A percentile compares a stretch with the other conserved stretches of the same genome.
Evolutionary conservation across 805 yeast species (phyloP).

Genomic region (Blastobotrys americana): DNA sequence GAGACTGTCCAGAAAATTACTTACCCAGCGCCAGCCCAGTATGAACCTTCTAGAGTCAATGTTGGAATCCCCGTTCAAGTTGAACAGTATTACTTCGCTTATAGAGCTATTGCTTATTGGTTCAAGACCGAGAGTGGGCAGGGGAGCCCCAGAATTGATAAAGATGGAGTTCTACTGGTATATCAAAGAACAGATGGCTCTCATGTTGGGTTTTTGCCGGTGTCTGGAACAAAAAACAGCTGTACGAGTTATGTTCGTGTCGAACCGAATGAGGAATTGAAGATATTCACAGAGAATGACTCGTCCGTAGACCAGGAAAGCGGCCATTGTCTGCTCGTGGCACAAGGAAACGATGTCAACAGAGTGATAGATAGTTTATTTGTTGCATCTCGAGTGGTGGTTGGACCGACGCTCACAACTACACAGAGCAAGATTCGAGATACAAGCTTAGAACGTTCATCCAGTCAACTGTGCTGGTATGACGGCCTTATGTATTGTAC

Average conservation of each 20-base stretch:
- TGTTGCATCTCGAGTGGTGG: slow-evolving; percentile 7
- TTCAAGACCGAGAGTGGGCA: not conserved
- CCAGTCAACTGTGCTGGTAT: slow-evolving; percentile 18
- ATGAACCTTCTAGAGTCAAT: too few species aligned
- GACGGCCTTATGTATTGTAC: slow-evolving; percentile 29
- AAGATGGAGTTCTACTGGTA: not conserved
- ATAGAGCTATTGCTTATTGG: not conserved
- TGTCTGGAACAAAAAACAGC: slow-evolving; percentile 17
- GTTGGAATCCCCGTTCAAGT: too few species aligned
- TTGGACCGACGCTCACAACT: not conserved
- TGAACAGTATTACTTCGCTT: not conserved
- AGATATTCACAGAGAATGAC: not conserved
- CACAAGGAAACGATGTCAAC: slow-evolving; percentile 14
- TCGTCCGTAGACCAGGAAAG: slow-evolving; percentile 1
- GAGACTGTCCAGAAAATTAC: too few species aligned
- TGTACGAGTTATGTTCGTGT: slow-evolving; percentile 13
- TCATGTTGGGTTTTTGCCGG: slow-evolving; percentile 21
- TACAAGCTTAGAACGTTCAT: not conserved
- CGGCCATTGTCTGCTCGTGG: slow-evolving; percentile 17
- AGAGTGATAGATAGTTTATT: slow-evolving; percentile 13
- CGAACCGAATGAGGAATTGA: not conserved
- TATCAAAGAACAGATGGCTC: slow-evolving; percentile 18
- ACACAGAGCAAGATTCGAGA: not conserved
- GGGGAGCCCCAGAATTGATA: not conserved
- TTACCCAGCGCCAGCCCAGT: too few species aligned